These are phyloP conservation scores for Cicer arietinum DNA, from an alignment of 306 rosid species.

Conservation along the genomic window DNA sequence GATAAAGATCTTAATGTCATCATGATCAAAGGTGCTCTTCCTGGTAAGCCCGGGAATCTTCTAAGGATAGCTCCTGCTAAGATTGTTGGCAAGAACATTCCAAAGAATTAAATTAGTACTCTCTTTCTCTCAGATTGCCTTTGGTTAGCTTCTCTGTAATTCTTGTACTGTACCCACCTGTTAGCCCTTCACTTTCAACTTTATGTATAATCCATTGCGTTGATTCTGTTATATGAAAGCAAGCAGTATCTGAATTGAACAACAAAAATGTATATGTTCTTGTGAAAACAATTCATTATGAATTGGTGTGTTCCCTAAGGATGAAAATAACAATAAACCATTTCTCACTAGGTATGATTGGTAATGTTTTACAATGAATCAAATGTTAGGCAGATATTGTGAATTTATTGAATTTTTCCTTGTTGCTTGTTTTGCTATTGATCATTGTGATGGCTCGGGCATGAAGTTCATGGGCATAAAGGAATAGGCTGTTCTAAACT, in stretches of 20 bases:
- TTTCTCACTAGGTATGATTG: neutral
- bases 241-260: neutral
- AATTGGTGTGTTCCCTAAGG: neutral
- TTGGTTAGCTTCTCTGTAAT: constrained; percentile 4
- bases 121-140: neutral
- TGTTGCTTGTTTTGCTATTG: neutral
- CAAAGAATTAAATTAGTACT: constrained; percentile 58
- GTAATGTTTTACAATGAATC: neutral
- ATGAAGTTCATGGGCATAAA: neutral
- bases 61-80: constrained; percentile 90
- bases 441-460: neutral
- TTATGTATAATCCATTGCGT: constrained; percentile 19
- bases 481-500: neutral
- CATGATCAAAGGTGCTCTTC: constrained; percentile 93
- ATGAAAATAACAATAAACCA: neutral
- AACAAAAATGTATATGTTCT: neutral
- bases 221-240: neutral
- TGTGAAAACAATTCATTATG: neutral
- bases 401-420: neutral
- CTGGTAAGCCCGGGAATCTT: constrained; percentile 97
- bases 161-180: neutral
- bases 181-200: neutral
- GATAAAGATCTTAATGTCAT: constrained; percentile 86
- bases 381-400: neutral
- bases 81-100: constrained; percentile 94